phyloP scores from a whole-genome alignment of 2,329 filamentous ascomycete genomes.

The Celoporthe dispersa region DNA sequence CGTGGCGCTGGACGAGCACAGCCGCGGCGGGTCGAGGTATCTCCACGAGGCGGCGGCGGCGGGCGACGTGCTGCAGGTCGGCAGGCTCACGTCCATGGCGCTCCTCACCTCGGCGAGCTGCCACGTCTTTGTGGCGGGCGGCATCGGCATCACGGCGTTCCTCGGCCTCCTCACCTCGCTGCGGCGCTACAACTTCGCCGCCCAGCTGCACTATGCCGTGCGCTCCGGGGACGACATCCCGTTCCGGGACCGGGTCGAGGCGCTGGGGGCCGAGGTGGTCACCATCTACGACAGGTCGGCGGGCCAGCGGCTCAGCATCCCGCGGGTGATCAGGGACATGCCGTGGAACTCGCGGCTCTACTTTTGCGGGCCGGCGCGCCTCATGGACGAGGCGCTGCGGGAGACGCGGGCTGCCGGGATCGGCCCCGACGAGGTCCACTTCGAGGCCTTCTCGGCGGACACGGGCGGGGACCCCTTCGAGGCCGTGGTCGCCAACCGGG shows the following conservation, averaged over 20 bases:
- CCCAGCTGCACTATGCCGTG: conserved; percentile 63
- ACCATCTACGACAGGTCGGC: conserved; percentile 57
- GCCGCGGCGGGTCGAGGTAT: conserved; percentile 65
- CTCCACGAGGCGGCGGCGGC: conserved; percentile 54
- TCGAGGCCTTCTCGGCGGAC: conserved; percentile 61
- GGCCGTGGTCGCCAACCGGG: conserved; percentile 52
- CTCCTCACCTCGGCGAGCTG: conserved; percentile 52
- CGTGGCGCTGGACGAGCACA: conserved; percentile 57
- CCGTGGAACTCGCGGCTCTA: conserved; percentile 63
- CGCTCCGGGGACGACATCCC: conserved; percentile 56
- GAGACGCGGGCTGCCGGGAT: conserved; percentile 50
- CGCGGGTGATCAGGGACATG: conserved; percentile 48
- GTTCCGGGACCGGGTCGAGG: conserved; percentile 53
- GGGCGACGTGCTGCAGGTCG: conserved; percentile 56
- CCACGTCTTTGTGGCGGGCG: conserved; percentile 67
- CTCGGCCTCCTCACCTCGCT: conserved; percentile 51
- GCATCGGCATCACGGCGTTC: conserved; percentile 70
- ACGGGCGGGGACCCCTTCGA: conserved; percentile 63
- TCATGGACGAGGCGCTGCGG: conserved; percentile 57
- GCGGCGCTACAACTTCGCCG: conserved; percentile 51
- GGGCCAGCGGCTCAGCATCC: conserved; percentile 58
- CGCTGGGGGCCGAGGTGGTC: conserved; percentile 44
- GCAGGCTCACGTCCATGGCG: conserved; percentile 56
- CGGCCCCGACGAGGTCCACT: conserved; percentile 58
- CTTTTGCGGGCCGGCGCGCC: conserved; percentile 61